Conservation (phyloP, 164 flowering plant species). For the Magnolia sinica region DNA sequence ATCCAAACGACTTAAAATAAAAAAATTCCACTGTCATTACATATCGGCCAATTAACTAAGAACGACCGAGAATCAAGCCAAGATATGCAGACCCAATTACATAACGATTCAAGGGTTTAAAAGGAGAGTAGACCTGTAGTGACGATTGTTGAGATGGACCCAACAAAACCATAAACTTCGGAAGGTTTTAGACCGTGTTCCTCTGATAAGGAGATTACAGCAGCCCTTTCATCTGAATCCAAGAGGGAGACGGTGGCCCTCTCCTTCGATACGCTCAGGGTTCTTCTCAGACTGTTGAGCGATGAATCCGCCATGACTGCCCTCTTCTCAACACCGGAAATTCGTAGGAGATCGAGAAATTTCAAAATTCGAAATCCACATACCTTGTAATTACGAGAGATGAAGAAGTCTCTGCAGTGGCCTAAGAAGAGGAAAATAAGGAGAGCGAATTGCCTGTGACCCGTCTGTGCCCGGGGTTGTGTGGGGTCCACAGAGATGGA, state of each 20-base stretch:
- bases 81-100: background rate
- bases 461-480: too few species aligned
- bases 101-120: background rate
- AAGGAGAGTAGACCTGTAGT: constrained; percentile 54
- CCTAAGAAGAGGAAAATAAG: too few species aligned
- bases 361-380: too few species aligned
- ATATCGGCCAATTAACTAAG: too few species aligned
- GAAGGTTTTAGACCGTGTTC: constrained; percentile 72
- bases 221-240: constrained; percentile 13
- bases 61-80: background rate
- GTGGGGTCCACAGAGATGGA: too few species aligned
- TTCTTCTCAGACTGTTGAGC: constrained; percentile 75
- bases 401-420: too few species aligned
- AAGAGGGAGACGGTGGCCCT: constrained; percentile 22
- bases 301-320: constrained; percentile 57
- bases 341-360: too few species aligned
- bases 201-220: constrained; percentile 32
- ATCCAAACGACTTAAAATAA: too few species aligned
- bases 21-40: too few species aligned
- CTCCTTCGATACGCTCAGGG: constrained; percentile 60
- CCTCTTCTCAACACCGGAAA: background rate
- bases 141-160: constrained; percentile 73
- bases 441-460: too few species aligned
- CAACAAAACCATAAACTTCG: constrained; percentile 94
- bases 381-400: too few species aligned